Evolutionary conservation across 2,329 filamentous ascomycete genomes (phyloP).

Genomic region (Clonostachys rhizophaga): DNA sequence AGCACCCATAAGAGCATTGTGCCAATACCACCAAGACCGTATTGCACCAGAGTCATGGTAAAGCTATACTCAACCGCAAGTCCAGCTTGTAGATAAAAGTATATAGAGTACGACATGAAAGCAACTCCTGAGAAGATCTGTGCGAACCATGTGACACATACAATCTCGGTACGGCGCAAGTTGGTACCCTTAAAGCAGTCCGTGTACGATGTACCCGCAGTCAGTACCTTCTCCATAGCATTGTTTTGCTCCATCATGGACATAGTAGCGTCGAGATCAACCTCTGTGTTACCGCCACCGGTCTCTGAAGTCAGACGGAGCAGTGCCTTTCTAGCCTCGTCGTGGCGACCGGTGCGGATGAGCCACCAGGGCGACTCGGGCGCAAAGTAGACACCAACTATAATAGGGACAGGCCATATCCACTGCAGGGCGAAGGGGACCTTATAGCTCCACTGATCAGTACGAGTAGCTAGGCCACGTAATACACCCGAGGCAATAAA

Average conservation of each 20-base stretch:
- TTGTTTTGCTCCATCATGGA: conserved; percentile 48
- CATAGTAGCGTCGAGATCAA: conserved; percentile 35
- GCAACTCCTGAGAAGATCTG: conserved; percentile 34
- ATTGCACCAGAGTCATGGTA: conserved; percentile 33
- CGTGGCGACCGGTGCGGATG: conserved; percentile 24
- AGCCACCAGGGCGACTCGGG: conserved; percentile 40
- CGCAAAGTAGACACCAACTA: conserved; percentile 26
- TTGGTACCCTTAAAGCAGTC: conserved; percentile 44
- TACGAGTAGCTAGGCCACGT: conserved; percentile 21
- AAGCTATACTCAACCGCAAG: conserved; percentile 21
- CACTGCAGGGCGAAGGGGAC: conserved; percentile 38
- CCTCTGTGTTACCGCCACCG: conserved; percentile 23
- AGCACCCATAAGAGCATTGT: conserved; percentile 39
- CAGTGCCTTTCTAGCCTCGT: conserved; percentile 28
- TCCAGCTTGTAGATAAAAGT: conserved; percentile 38
- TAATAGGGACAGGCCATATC: conserved; percentile 31
- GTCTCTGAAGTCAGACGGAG: conserved; percentile 32
- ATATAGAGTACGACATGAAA: conserved; percentile 29
- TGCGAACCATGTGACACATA: conserved; percentile 34
- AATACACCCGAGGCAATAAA: conserved; percentile 31
- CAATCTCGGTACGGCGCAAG: conserved; percentile 39
- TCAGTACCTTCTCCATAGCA: conserved; percentile 34
- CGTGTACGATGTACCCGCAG: conserved; percentile 32
- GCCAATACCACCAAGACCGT: conserved; percentile 36
- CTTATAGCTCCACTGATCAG: conserved; percentile 31